Evolutionary conservation across 306 rosid species (phyloP), one percentile per base, ranked within the genome.

Genomic region (Quercus cerris): DNA sequence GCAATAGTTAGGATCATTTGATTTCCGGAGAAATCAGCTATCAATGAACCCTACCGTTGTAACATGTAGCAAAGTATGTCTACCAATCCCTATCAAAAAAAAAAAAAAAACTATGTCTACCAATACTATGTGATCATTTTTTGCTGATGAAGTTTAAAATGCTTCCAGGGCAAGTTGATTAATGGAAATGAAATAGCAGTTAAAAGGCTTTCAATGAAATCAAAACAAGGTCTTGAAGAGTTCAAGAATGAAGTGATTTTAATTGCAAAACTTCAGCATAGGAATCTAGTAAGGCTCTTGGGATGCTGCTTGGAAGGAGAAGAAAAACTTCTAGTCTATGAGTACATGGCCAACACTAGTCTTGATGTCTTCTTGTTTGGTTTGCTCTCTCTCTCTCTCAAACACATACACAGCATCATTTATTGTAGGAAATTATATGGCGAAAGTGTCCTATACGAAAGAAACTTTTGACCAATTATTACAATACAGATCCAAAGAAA

Each of bases 241-340:
- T 79, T 79, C 73, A 79, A 61, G 73, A 79, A 72, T 51, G 78
- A 73, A 62, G 82, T 79, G 30, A 30, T 38, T 30, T 78, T 81
- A 22, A 78, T 85, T 61, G 78, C 69, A 6, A 78, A 78, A 81
- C 78, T 81, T 73, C 84, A 86, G n/a, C 85, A 86, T 56, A 80
- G 68, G 18, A 83, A 86, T 57, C 85, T 86, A 4, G 87, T 86
- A 59, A 74, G 80, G 4, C 87, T 83, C 56, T 41, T 81, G 28
- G 89, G 89, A 2, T 83, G 77, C 57, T 86, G 87, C 75, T 15
- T 81, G 68, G 71, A 83, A 44, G 76, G 44, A 51, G 80, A 78
- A 18, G 89, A 86, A 67, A 78, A 76, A 69, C 78, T 86, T 41
- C 73, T 86, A 20, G 78, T 86, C 72, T 86, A 86, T 59, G 87